These are phyloP conservation scores for Penicillium hordei DNA, from an alignment of 2,329 filamentous ascomycete genomes.

Conservation along the genomic window DNA sequence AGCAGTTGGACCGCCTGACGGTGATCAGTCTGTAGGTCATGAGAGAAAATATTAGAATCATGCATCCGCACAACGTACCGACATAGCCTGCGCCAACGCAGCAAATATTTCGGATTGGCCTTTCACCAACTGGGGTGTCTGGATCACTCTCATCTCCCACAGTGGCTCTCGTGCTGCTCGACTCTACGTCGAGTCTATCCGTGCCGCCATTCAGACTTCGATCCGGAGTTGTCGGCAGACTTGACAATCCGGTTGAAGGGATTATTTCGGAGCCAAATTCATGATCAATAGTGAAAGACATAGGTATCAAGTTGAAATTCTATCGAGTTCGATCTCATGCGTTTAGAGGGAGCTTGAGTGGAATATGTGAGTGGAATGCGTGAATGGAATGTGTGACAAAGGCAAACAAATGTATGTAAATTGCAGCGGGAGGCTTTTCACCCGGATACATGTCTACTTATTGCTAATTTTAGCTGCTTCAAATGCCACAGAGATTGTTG, in stretches of 20 bases:
- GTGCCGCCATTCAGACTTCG: constrained; percentile 8
- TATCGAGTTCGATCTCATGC: background rate
- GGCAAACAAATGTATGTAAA: background rate
- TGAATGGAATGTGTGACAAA: background rate
- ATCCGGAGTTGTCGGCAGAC: constrained; percentile 6
- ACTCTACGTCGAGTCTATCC: constrained; percentile 1
- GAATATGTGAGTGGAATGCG: background rate
- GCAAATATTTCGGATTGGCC: constrained; percentile 22
- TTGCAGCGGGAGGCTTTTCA: background rate
- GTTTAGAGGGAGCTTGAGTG: background rate
- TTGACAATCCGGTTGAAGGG: background rate
- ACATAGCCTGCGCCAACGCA: constrained; percentile 29
- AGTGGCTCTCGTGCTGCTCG: background rate
- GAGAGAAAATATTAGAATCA: background rate
- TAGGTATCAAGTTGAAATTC: background rate
- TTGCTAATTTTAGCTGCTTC: too few species aligned
- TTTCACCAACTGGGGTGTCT: background rate
- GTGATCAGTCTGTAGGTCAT: background rate
- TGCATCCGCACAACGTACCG: constrained; percentile 8
- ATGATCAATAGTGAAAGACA: background rate
- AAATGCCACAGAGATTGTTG: too few species aligned
- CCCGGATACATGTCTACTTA: too few species aligned
- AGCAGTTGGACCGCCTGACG: constrained; percentile 23
- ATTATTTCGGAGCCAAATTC: background rate
- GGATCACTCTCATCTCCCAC: background rate